Evolutionary conservation across 805 yeast genomes (phyloP).

Genomic region (Candida montana): DNA sequence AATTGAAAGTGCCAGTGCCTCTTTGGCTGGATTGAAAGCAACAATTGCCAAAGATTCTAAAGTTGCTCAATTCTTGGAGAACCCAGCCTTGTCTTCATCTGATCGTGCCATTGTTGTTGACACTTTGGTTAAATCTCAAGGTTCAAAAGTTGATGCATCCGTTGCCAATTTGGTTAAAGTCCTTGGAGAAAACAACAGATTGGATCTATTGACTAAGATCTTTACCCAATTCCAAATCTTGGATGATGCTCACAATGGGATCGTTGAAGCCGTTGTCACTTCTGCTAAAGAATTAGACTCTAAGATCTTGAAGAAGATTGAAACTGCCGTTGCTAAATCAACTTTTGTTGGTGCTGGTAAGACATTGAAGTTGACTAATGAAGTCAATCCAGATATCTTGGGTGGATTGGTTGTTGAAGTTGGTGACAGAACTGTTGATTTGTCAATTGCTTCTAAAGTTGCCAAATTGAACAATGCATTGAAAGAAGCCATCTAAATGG

Average conservation of each 20-base stretch:
- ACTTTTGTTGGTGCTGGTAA: slow-evolving; percentile 79
- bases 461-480: slow-evolving; percentile 85
- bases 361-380: slow-evolving; percentile 77
- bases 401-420: slow-evolving; percentile 96
- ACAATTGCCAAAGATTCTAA: slow-evolving; percentile 59
- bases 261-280: slow-evolving; percentile 89
- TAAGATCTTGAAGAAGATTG: slow-evolving; percentile 71
- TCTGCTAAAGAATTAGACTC: slow-evolving; percentile 82
- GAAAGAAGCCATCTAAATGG: slow-evolving; percentile 69
- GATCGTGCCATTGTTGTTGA: slow-evolving; percentile 72
- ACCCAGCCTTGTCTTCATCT: slow-evolving; percentile 76
- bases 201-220: slow-evolving; percentile 60
- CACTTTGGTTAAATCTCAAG: slow-evolving; percentile 41
- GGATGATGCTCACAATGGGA: slow-evolving; percentile 85
- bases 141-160: slow-evolving; percentile 54
- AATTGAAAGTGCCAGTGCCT: slow-evolving; percentile 61
- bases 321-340: slow-evolving; percentile 72
- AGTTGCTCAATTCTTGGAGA: slow-evolving; percentile 54
- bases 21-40: slow-evolving; percentile 53
- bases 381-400: slow-evolving; percentile 81
- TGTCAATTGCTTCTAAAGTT: slow-evolving; percentile 79
- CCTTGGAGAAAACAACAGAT: slow-evolving; percentile 92
- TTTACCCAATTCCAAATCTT: slow-evolving; percentile 68
- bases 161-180: slow-evolving; percentile 77
- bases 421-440: slow-evolving; percentile 95